Conservation (phyloP, 2,329 filamentous ascomycete species). For the Penicillium sp. region DNA sequence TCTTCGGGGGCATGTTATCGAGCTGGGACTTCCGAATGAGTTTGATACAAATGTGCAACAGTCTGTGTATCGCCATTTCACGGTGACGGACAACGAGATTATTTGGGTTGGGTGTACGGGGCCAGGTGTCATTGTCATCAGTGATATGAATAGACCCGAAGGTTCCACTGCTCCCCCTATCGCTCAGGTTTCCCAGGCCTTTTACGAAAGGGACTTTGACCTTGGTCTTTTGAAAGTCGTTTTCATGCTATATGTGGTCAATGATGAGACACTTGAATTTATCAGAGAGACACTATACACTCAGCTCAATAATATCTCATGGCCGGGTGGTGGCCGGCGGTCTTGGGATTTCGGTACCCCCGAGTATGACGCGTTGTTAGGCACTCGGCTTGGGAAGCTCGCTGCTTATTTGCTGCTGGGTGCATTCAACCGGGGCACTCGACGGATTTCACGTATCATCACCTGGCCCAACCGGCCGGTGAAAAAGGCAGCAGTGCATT, state of each 20-base stretch:
- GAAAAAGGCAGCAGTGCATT: neutral
- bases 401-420: neutral
- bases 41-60: neutral
- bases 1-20: neutral
- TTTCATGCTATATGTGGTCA: neutral
- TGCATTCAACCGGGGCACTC: neutral
- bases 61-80: neutral
- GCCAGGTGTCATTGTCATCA: neutral
- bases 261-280: neutral
- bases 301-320: neutral
- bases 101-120: neutral
- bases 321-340: neutral
- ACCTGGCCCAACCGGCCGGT: neutral
- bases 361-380: conserved; percentile 1
- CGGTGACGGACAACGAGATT: neutral
- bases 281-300: neutral
- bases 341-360: neutral
- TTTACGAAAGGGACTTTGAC: neutral
- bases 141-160: neutral
- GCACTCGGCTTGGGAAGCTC: neutral
- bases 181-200: neutral
- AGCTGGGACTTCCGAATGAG: neutral
- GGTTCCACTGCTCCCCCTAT: neutral
- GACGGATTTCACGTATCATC: neutral
- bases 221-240: neutral